Percentiles rank a stretch among this genome's conserved stretches.
Evolutionary conservation across 352 stramenopile species (phyloP).

Genomic region (Phytophthora quininea): DNA sequence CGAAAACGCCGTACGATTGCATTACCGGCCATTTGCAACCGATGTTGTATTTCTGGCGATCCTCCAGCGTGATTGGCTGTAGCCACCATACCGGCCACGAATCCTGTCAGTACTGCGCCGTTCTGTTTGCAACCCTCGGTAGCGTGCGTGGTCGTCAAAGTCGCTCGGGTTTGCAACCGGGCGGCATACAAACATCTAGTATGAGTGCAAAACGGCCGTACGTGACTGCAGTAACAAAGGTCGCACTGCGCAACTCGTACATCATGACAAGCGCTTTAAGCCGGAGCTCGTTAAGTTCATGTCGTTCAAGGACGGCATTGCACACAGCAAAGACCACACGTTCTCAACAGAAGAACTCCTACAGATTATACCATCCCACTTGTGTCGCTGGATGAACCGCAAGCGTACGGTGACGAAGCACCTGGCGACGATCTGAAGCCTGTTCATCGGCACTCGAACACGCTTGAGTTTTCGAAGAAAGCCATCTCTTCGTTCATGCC

Average conservation of each 20-base stretch:
- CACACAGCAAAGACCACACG: not conserved
- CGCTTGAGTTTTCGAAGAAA: constrained; percentile 15
- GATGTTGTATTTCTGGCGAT: not conserved
- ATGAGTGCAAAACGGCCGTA: not conserved
- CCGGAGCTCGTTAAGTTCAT: not conserved
- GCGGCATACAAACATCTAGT: not conserved
- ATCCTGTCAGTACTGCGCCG: not conserved
- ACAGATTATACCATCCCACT: not conserved
- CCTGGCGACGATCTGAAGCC: constrained; percentile 5
- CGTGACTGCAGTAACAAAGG: not conserved
- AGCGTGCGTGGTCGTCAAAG: not conserved
- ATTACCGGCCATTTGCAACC: constrained; percentile 1
- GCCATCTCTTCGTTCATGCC: constrained; percentile 17
- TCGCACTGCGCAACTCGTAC: not conserved
- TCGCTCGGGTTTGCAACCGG: not conserved
- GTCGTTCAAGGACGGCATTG: not conserved
- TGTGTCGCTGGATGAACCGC: not conserved
- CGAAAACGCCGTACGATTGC: not conserved
- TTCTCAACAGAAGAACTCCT: not conserved
- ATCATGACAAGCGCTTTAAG: not conserved
- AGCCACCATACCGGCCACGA: not conserved
- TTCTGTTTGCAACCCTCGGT: not conserved
- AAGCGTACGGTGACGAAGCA: not conserved
- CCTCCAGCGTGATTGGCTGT: not conserved
- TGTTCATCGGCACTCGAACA: not conserved